phyloP scores from a whole-genome alignment of 2,329 filamentous ascomycete genomes.

The Bisporella sp. region DNA sequence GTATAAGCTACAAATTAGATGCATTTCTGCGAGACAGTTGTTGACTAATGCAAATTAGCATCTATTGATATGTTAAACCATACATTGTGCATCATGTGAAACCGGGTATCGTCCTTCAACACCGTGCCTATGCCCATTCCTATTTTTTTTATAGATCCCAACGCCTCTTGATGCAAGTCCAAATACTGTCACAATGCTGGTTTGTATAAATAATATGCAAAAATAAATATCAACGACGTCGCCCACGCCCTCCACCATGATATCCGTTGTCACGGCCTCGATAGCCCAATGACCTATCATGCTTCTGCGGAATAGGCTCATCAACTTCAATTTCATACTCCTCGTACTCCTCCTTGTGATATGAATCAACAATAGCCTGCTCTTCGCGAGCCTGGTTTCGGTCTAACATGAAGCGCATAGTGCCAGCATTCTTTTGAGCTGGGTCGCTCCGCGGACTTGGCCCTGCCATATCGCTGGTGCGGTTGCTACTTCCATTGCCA shows the following conservation, averaged over 20 bases:
- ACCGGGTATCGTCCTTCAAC: too few relatives aligned
- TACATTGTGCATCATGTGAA: too few relatives aligned
- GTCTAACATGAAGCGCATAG: constrained; percentile 85
- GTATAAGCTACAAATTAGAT: too few relatives aligned
- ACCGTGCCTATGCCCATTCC: too few relatives aligned
- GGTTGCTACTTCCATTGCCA: constrained; percentile 24
- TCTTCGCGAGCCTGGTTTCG: constrained; percentile 68
- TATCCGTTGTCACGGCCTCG: background rate
- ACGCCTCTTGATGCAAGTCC: too few relatives aligned
- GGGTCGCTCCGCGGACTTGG: constrained; percentile 19
- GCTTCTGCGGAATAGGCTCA: constrained; percentile 34
- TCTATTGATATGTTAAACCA: too few relatives aligned
- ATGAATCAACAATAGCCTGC: constrained; percentile 57
- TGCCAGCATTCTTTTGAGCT: constrained; percentile 46
- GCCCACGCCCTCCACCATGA: background rate
- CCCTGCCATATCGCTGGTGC: constrained; percentile 24
- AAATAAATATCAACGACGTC: too few relatives aligned
- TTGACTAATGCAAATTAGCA: too few relatives aligned
- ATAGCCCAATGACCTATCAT: background rate
- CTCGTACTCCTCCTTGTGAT: constrained; percentile 68
- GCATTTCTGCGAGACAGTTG: too few relatives aligned
- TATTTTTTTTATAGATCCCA: too few relatives aligned
- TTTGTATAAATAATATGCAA: too few relatives aligned
- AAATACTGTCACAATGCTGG: too few relatives aligned
- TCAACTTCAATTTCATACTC: constrained; percentile 76